Conservation (phyloP, 257 asterid genomes). For the Plectranthus barbatus region DNA sequence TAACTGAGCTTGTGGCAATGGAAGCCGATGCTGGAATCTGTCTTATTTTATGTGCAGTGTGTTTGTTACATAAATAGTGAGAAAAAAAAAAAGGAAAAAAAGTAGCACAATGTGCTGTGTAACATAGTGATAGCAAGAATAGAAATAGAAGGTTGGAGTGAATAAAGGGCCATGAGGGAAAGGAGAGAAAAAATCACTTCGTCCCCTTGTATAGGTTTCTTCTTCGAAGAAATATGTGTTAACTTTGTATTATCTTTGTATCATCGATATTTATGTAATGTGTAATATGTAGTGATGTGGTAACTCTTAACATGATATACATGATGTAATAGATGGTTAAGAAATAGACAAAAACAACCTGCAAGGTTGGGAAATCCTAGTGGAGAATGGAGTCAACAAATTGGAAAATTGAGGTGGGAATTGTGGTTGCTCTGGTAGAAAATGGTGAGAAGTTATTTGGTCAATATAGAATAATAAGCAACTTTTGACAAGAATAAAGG, state of each 20-base stretch:
- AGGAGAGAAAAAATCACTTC: no score
- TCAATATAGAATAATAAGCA: slow-evolving; percentile 10
- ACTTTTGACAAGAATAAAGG: slow-evolving; percentile 28
- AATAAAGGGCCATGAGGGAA: background rate
- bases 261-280: no score
- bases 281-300: no score
- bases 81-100: background rate
- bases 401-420: no score
- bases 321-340: no score
- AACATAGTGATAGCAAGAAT: slow-evolving; percentile 10
- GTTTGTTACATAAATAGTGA: background rate
- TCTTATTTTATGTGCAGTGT: background rate
- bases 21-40: slow-evolving; percentile 39
- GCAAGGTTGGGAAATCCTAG: no score
- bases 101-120: slow-evolving; percentile 8
- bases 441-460: background rate
- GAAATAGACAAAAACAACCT: no score
- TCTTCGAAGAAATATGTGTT: no score
- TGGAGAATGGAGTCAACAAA: slow-evolving; percentile 16
- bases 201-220: no score
- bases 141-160: background rate
- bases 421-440: background rate
- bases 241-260: no score
- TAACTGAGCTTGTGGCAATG: slow-evolving; percentile 28
- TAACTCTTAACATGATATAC: no score